Conservation (phyloP, 73 alveolate genomes). For the Tetrahymena thermophila region DNA sequence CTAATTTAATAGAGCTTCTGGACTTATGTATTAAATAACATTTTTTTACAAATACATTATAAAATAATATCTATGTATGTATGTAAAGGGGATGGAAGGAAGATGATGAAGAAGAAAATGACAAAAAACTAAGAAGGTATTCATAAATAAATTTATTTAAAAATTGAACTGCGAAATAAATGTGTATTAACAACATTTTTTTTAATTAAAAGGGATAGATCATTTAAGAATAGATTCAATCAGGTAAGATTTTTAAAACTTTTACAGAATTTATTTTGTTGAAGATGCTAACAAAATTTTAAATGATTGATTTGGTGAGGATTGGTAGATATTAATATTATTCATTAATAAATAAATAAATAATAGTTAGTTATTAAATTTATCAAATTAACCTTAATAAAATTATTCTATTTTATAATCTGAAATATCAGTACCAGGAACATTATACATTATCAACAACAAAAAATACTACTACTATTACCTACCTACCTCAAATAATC, state of each 20-base stretch:
- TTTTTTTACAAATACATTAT: not conserved
- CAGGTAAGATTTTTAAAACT: not conserved
- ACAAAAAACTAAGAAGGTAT: not conserved
- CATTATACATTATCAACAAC: not conserved
- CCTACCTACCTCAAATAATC: not conserved
- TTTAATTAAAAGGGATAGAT: not conserved
- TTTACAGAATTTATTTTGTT: no score
- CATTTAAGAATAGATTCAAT: not conserved
- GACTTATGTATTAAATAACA: not conserved
- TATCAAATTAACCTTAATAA: not conserved
- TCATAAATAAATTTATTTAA: not conserved
- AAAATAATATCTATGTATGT: no score
- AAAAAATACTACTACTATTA: not conserved
- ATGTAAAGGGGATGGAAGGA: not conserved
- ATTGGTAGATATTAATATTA: not conserved
- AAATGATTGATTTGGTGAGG: not conserved
- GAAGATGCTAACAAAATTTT: not conserved
- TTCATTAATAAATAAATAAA: no score
- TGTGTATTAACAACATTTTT: no score
- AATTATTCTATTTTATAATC: not conserved
- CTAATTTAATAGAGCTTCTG: not conserved
- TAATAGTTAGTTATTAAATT: not conserved
- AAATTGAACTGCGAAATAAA: no score
- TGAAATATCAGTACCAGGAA: not conserved
- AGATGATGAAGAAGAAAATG: not conserved